Conservation (phyloP, 495 filamentous ascomycete genomes). For the Neurospora tetraspora region DNA sequence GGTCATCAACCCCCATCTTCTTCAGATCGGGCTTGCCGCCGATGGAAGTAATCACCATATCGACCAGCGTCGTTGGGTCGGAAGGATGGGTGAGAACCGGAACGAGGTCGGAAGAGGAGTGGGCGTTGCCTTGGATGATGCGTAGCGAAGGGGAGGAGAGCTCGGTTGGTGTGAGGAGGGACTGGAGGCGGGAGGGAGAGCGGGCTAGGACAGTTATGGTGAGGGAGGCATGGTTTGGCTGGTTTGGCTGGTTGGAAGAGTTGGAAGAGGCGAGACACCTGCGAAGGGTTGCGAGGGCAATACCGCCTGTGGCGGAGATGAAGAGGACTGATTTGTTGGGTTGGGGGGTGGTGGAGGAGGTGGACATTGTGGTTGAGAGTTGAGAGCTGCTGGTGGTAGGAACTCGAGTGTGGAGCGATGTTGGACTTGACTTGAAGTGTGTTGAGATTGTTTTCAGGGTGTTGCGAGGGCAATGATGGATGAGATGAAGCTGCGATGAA, state of each 20-base stretch:
- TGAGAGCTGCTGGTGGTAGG: neutral
- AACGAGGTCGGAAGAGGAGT: neutral
- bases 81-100: neutral
- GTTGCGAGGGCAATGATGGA: neutral
- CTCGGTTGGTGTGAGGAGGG: neutral
- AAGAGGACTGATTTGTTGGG: neutral
- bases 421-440: neutral
- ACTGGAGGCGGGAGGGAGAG: neutral
- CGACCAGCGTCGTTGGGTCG: neutral
- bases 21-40: neutral
- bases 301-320: neutral
- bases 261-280: too few species aligned
- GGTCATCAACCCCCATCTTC: neutral
- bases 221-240: neutral
- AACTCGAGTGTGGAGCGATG: neutral
- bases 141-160: neutral
- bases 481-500: neutral
- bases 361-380: neutral
- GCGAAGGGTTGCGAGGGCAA: neutral
- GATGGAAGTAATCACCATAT: neutral
- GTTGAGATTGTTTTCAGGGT: neutral
- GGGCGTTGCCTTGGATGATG: neutral
- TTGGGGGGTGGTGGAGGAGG: neutral
- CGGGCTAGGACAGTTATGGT: neutral
- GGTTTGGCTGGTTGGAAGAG: too few species aligned